These are phyloP conservation scores for Aspergillus amoenus DNA, from an alignment of 2,329 filamentous ascomycete genomes.

Conservation along the genomic window DNA sequence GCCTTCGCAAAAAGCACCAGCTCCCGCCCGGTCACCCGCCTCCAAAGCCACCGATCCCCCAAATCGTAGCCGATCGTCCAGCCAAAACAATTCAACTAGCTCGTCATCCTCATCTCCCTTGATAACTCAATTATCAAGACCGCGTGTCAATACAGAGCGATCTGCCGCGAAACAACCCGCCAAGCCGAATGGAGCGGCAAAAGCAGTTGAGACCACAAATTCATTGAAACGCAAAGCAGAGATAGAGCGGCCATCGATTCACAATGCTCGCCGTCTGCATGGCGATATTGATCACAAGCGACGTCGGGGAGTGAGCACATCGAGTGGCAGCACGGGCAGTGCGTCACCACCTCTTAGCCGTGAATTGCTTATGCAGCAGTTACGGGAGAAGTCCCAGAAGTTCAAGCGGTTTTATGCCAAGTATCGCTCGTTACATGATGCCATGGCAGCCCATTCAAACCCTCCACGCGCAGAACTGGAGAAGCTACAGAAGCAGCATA, in stretches of 20 bases:
- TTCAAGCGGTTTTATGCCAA: conserved; percentile 61
- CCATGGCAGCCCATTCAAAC: conserved; percentile 38
- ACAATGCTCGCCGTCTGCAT: conserved; percentile 28
- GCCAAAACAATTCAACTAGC: conserved; percentile 44
- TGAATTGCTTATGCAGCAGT: conserved; percentile 37
- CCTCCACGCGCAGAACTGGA: conserved; percentile 53
- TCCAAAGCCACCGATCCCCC: conserved; percentile 61
- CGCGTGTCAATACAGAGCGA: conserved; percentile 21
- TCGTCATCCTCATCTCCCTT: conserved; percentile 49
- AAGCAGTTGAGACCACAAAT: conserved; percentile 29
- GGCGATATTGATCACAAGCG: conserved; percentile 45
- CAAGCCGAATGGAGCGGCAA: conserved; percentile 29
- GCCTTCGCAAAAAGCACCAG: conserved; percentile 62
- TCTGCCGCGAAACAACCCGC: conserved; percentile 22
- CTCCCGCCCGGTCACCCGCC: conserved; percentile 60
- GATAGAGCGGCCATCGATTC: conserved; percentile 28
- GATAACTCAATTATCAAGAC: conserved; percentile 38
- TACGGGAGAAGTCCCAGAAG: conserved; percentile 41
- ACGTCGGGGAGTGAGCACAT: conserved; percentile 36
- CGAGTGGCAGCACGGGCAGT: conserved; percentile 44
- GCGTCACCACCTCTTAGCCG: conserved; percentile 40
- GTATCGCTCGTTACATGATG: conserved; percentile 57
- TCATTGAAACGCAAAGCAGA: conserved; percentile 44
- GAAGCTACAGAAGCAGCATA: conserved; percentile 55
- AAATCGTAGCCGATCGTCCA: conserved; percentile 43